Conservation (phyloP, 805 yeast genomes). For the Hanseniaspora lachancei region DNA sequence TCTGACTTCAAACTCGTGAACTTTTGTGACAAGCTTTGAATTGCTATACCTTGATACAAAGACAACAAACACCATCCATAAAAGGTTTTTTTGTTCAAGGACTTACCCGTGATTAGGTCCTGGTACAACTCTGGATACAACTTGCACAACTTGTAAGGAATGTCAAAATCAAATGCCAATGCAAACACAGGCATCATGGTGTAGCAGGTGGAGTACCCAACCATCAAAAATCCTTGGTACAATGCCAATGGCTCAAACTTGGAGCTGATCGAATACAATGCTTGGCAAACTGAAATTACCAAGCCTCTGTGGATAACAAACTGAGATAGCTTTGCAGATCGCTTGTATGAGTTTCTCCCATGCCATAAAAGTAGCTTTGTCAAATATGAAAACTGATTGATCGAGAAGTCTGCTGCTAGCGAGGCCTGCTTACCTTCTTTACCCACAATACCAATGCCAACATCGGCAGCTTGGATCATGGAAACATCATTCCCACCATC, state of each 20-base stretch:
- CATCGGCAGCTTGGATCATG: conserved; percentile 98
- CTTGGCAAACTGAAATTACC: conserved; percentile 86
- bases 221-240: conserved; percentile 95
- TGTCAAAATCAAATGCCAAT: conserved; percentile 78
- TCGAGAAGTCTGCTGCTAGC: conserved; percentile 89
- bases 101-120: conserved; percentile 77
- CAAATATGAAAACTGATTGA: conserved; percentile 79
- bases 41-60: conserved; percentile 76
- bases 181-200: conserved; percentile 98
- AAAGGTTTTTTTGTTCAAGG: conserved; percentile 75
- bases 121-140: conserved; percentile 90
- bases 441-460: conserved; percentile 97
- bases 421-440: conserved; percentile 98
- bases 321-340: conserved; percentile 90
- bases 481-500: conserved; percentile 99
- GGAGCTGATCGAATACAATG: conserved; percentile 77
- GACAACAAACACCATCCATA: conserved; percentile 85
- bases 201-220: conserved; percentile 91
- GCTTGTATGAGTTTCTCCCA: conserved; percentile 91
- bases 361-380: conserved; percentile 89
- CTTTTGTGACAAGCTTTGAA: conserved; percentile 69
- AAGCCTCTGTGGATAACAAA: conserved; percentile 94
- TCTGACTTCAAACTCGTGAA: conserved; percentile 49
- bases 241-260: conserved; percentile 86
- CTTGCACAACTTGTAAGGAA: conserved; percentile 74